Base-by-base conservation (phyloP, 345 rosid species). In the Rhizophora apiculata region DNA sequence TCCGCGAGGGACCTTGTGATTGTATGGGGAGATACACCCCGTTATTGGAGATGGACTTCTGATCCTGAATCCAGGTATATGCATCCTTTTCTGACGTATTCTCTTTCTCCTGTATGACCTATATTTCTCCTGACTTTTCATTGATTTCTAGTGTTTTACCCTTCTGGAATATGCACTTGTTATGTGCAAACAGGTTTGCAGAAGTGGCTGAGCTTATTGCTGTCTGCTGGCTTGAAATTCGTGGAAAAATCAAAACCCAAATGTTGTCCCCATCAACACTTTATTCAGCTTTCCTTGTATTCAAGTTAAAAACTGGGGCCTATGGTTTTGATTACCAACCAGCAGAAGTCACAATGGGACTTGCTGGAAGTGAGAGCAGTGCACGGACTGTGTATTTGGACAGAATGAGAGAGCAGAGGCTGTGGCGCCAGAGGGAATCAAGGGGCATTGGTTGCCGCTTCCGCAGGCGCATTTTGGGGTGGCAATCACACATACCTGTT, bases 231-330 rank as follows among this genome's bases (percentile, higher is more conserved):
- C 32, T 81, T 55, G 84, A 77, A 54, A 71, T 81, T 20, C 21
- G 60, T 13, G 81, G 84, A 58, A 77, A 57, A 56, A 77, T 81
- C 3, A 48, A 46, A 6, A 63, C 71, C 1, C 18, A 49, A 2
- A 60, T 54, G 68, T 46, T 82, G 62, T 82, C 86, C 16, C 76
- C 67, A 0, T 31, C 53, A 1, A 77, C 86, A 5, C 1, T 24
- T 15, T 82, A 82, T 27, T 59, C 63, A 6, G 85, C 72, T 1
- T 76, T 59, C 73, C 66, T 81, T 5, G 84, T 83, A 75, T 83
- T 79, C 81, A 69, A 72, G 52, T 13, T 27, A 7, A 22, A 3
- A 0, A 6, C 22, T 0, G 5, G 5, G 6, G 37, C 63, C 4
- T 11, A 30, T 48, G 81, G 80, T 20, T 72, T 83, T 13, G 39